phyloP scores from a whole-genome alignment of 2,329 filamentous ascomycete genomes.

The Karstenula rhodostoma region DNA sequence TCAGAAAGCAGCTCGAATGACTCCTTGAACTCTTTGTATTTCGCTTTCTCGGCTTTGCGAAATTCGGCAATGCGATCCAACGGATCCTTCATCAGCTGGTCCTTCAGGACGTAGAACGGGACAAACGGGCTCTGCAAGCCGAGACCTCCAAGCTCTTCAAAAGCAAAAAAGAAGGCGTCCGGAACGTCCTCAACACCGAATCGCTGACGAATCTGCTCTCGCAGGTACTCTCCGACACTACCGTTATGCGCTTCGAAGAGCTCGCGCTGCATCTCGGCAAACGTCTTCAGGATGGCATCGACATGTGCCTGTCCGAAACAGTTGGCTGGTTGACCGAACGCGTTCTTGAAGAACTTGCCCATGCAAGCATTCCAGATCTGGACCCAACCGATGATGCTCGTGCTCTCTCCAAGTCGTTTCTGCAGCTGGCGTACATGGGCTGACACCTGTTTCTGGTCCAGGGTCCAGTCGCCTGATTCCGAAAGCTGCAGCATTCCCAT shows the following conservation, averaged over 20 bases:
- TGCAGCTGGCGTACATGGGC: constrained; percentile 21
- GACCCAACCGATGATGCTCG: constrained; percentile 23
- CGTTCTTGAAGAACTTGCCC: constrained; percentile 57
- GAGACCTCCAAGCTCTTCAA: constrained; percentile 57
- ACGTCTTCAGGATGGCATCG: constrained; percentile 57
- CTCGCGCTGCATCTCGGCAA: constrained; percentile 55
- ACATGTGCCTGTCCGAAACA: constrained; percentile 60
- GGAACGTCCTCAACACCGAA: constrained; percentile 59
- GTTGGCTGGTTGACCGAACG: constrained; percentile 59
- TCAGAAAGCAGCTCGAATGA: constrained; percentile 34
- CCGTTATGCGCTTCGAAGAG: constrained; percentile 47
- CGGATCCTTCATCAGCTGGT: constrained; percentile 32
- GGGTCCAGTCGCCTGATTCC: constrained; percentile 18
- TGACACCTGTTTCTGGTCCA: constrained; percentile 24
- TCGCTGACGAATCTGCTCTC: constrained; percentile 57
- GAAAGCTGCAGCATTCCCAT: constrained; percentile 26
- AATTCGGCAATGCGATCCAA: constrained; percentile 52
- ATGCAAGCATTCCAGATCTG: constrained; percentile 60
- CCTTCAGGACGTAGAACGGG: constrained; percentile 50
- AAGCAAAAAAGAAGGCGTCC: constrained; percentile 60
- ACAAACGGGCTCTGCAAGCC: constrained; percentile 59
- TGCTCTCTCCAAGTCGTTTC: constrained; percentile 22
- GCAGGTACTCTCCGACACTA: constrained; percentile 39
- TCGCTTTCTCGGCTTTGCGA: constrained; percentile 39
- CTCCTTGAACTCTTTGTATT: constrained; percentile 42